Conservation (phyloP, 352 stramenopile species). For the Pythium volutum region DNA sequence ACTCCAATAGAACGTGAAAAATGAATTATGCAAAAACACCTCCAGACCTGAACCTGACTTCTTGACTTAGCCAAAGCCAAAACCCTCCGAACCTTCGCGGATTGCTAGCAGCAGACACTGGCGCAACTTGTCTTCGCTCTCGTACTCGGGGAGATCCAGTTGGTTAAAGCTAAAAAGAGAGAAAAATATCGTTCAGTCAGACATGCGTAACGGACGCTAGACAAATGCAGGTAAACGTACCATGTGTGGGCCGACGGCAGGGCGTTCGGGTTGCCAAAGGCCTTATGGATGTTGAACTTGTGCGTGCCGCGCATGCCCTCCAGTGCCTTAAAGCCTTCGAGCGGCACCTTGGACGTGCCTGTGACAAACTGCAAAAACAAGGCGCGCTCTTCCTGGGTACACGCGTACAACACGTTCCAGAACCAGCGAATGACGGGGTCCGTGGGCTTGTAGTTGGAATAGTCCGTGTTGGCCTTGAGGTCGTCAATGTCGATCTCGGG, state of each 20-base stretch:
- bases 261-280: constrained; percentile 86
- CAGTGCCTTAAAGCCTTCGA: constrained; percentile 98
- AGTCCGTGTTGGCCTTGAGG: constrained; percentile 92
- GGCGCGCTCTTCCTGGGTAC: constrained; percentile 90
- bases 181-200: neutral
- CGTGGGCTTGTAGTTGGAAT: constrained; percentile 90
- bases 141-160: constrained; percentile 98
- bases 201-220: neutral
- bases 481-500: constrained; percentile 94
- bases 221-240: constrained; percentile 35
- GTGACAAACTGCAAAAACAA: constrained; percentile 94
- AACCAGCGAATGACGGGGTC: constrained; percentile 93
- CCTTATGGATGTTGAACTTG: constrained; percentile 99
- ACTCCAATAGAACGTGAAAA: neutral
- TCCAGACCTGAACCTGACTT: constrained; percentile 6
- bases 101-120: constrained; percentile 97
- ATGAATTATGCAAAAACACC: constrained; percentile 13
- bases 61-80: constrained; percentile 94
- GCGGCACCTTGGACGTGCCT: constrained; percentile 91
- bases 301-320: constrained; percentile 98
- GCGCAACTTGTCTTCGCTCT: constrained; percentile 96
- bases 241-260: constrained; percentile 97
- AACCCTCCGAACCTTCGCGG: constrained; percentile 96
- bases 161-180: constrained; percentile 96
- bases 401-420: constrained; percentile 90